Evolutionary conservation across 192 early-diverging fungal species (phyloP), one percentile per base, ranked within the genome.

Genomic region (Umbelopsis sp.): DNA sequence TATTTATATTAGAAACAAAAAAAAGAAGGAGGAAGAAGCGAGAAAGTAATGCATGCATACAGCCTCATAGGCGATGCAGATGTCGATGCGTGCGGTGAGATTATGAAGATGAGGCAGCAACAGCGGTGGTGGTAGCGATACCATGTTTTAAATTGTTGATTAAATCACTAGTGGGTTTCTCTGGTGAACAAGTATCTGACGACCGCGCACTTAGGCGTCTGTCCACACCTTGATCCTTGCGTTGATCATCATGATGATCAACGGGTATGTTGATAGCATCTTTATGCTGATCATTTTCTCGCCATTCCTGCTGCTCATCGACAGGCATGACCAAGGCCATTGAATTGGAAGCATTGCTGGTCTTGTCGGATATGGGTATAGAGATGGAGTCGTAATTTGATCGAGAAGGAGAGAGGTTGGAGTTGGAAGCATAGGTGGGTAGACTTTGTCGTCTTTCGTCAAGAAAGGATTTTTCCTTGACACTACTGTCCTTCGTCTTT

Each of bases 401-500:
- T 20, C 56, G 56, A 62, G 56, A 11, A 12, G 56, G 56, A 31
- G 56, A 62, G 2, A 49, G 47, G n/a, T 7, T 49, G 1, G 56
- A 20, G 38, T 41, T 41, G 11, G 56, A 29, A 29, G 56, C 31
- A 31, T 12, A 62, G 3, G 56, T 62, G n/a, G 56, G 56, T 20
- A 32, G 12, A 26, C 56, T 62, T 62, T 62, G 56, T 34, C 56
- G 12, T 34, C 56, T 62, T 62, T 62, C 56, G n/a, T 62, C 56
- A 34, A 62, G 56, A 62, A 62, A 62, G 56, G 56, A 29, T 26
- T 62, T 62, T 20, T 62, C 56, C 31, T 62, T 62, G 1, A 8
- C 31, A 31, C 53, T 17, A 62, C 29, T 11, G 20, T 26, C 71
- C 16, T 78, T 72, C 41, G 38, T 11, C 38, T 78, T 72, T 47